Evolutionary conservation across 306 rosid species (phyloP), one percentile per base, ranked within the genome.

Genomic region (Herpetospermum pedunculosum): DNA sequence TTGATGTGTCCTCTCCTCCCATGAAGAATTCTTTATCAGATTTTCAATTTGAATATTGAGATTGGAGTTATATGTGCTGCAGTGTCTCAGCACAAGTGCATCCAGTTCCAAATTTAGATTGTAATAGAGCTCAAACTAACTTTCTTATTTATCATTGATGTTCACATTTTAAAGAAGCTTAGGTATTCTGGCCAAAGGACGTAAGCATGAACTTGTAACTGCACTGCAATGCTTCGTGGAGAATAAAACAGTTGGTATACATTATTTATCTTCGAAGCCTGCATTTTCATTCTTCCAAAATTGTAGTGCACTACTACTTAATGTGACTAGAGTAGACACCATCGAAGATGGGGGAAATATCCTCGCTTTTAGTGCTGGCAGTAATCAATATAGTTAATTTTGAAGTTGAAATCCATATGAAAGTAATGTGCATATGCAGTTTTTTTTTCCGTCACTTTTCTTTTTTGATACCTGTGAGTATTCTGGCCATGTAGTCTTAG

Each of bases 181-280:
- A 28, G 84, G 80, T 78, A 83, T 89, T 29, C 82, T 93, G 58
- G 87, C 94, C 74, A 93, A 84, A 83, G 98, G 98, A 47, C 80
- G 86, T 23, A 93, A 91, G 83, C 85, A 78, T 35, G 94, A 90
- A 10, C 96, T 93, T 57, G 84, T 93, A 81, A 79, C 89, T 49
- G 84, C 98, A 38, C 80, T 89, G 82, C 90, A 81, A 87, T 78
- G 80, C 82, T 87, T 86, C 78, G 62, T 87, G 82, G 87, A 85
- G 79, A 82, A 75, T 69, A 78, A 79, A 73, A 80, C 49, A 35
- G 35, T 83, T 64, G 98, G 98, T 93, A 84, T 48, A 12, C 30
- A 73, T 46, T 60, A 30, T 16, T 60, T 62, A 16, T 6, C 30
- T 13, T 14, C 49, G 4, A 34, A 55, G 46, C 8, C 29, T 38